These are phyloP conservation scores for Neolentinus lepideus DNA, from an alignment of 1,284 basidiomycete species.

Conservation along the genomic window DNA sequence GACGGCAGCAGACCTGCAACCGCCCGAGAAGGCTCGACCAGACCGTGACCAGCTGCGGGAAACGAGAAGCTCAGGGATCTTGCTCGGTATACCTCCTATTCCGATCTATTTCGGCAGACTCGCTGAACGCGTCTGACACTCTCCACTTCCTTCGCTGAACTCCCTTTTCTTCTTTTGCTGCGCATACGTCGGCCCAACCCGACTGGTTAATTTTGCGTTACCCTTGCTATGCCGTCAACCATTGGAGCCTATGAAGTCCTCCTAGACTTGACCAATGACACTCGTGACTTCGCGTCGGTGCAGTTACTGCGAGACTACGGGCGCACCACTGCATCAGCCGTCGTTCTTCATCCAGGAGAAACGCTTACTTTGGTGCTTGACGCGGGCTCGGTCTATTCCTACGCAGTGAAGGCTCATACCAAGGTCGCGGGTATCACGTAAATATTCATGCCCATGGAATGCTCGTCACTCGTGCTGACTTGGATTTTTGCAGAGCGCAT, in stretches of 20 bases:
- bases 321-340: slow-evolving; percentile 41
- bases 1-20: background rate
- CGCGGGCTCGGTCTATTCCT: slow-evolving; percentile 60
- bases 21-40: background rate
- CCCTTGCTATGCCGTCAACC: slow-evolving; percentile 35
- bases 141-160: background rate
- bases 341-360: slow-evolving; percentile 56
- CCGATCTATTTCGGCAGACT: background rate
- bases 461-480: slow-evolving; percentile 7
- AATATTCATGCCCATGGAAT: slow-evolving; percentile 19
- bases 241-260: slow-evolving; percentile 53
- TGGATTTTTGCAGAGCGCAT: slow-evolving; percentile 37
- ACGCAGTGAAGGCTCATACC: slow-evolving; percentile 56
- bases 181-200: background rate
- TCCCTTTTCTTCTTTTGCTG: background rate
- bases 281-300: slow-evolving; percentile 53
- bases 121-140: background rate
- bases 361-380: slow-evolving; percentile 58
- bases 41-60: background rate
- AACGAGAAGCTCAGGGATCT: background rate
- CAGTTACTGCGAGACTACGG: slow-evolving; percentile 62
- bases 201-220: background rate
- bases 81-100: background rate
- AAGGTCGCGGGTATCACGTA: slow-evolving; percentile 67
- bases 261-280: slow-evolving; percentile 65